Percentiles rank a stretch among this genome's conserved stretches.
These are phyloP conservation scores for Collybia mongolica DNA, from an alignment of 768 basidiomycete species.

Conservation along the genomic window DNA sequence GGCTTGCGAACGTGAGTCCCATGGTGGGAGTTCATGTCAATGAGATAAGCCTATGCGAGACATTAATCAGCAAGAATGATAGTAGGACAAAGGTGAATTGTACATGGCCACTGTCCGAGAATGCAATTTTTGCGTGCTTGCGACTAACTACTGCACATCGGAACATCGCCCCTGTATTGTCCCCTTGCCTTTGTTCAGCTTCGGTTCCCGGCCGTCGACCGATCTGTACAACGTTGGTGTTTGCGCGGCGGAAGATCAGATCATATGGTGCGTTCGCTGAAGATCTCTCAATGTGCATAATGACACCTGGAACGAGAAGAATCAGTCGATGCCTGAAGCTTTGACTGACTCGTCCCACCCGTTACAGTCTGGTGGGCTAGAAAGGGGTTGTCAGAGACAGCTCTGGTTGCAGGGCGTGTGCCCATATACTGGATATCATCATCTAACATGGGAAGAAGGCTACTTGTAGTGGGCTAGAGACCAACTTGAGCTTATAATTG, in stretches of 20 bases:
- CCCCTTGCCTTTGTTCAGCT: conserved; percentile 33
- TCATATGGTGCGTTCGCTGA: conserved; percentile 41
- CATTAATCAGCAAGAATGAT: conserved; percentile 13
- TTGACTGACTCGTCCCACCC: conserved; percentile 34
- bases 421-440: conserved; percentile 66
- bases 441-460: conserved; percentile 34
- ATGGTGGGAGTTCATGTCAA: conserved; percentile 74
- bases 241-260: conserved; percentile 52
- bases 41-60: conserved; percentile 57
- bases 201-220: conserved; percentile 65
- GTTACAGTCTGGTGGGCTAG: conserved; percentile 30
- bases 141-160: conserved; percentile 79
- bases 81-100: conserved; percentile 16
- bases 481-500: conserved; percentile 1
- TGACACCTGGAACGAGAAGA: conserved; percentile 44
- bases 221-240: conserved; percentile 54
- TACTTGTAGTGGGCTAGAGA: too few relatives aligned
- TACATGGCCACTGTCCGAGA: conserved; percentile 72
- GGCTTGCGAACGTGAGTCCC: conserved; percentile 66
- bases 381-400: conserved; percentile 21
- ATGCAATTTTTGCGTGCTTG: conserved; percentile 73
- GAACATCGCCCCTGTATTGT: conserved; percentile 57
- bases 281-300: conserved; percentile 55
- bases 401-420: conserved; percentile 27
- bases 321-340: conserved; percentile 16